Conservation (phyloP, 2,329 filamentous ascomycete genomes). For the Talaromyces albobiverticillius region DNA sequence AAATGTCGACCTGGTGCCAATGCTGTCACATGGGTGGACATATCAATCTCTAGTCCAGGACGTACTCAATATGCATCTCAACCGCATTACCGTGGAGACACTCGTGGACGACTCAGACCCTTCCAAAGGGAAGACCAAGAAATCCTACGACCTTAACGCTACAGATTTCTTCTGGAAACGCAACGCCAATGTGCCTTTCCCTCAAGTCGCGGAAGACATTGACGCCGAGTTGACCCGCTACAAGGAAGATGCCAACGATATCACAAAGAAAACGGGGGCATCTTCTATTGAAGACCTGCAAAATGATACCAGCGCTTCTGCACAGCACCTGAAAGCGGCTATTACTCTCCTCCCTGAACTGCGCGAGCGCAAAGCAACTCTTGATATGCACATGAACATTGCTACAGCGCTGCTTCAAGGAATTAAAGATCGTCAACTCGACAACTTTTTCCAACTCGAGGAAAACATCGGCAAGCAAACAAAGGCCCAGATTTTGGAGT, state of each 20-base stretch:
- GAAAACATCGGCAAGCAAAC: conserved; percentile 89
- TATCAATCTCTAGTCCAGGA: conserved; percentile 83
- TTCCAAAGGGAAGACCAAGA: conserved; percentile 73
- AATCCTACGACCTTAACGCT: conserved; percentile 82
- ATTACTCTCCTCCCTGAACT: conserved; percentile 91
- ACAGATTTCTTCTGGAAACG: conserved; percentile 97
- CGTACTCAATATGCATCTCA: conserved; percentile 76
- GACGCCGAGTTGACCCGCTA: conserved; percentile 91
- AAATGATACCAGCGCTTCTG: conserved; percentile 82
- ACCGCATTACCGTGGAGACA: conserved; percentile 88
- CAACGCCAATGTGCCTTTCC: conserved; percentile 87
- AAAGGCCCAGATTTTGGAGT: conserved; percentile 81
- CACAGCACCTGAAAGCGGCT: conserved; percentile 91
- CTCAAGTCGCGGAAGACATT: conserved; percentile 93
- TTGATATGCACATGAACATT: conserved; percentile 99
- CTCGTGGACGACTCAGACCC: conserved; percentile 74
- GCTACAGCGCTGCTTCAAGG: conserved; percentile 74
- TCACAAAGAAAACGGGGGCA: conserved; percentile 92
- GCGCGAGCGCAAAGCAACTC: conserved; percentile 82
- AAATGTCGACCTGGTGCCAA: conserved; percentile 92
- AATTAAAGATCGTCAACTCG: conserved; percentile 91
- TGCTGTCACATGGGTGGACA: conserved; percentile 97
- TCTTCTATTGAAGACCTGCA: conserved; percentile 90
- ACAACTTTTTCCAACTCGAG: conserved; percentile 94
- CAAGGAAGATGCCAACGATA: conserved; percentile 89